These are phyloP conservation scores for Penicillium sp. DNA, from an alignment of 2,329 filamentous ascomycete genomes.

Conservation along the genomic window DNA sequence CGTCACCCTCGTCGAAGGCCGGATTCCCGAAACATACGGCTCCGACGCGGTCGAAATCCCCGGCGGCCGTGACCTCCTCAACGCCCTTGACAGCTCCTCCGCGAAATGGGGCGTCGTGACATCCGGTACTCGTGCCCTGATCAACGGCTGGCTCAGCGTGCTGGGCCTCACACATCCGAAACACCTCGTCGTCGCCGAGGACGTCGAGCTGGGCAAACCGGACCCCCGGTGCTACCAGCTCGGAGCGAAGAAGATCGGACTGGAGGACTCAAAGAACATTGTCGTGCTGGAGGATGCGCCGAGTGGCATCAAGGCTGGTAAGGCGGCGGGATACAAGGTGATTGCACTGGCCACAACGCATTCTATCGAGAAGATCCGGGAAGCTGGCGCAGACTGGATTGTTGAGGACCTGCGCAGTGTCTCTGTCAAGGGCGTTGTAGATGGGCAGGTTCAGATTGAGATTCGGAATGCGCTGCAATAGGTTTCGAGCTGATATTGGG, in stretches of 20 bases:
- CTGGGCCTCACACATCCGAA: constrained; percentile 67
- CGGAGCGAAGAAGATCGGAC: constrained; percentile 64
- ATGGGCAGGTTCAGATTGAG: constrained; percentile 67
- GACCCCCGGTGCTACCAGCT: constrained; percentile 74
- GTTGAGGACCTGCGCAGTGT: constrained; percentile 78
- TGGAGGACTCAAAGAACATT: constrained; percentile 55
- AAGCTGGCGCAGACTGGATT: constrained; percentile 85
- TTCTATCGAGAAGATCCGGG: constrained; percentile 68
- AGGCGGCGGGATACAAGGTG: constrained; percentile 82
- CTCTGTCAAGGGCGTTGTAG: constrained; percentile 60
- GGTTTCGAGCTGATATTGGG: constrained; percentile 1
- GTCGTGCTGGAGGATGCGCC: constrained; percentile 89
- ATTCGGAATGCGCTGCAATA: constrained; percentile 62
- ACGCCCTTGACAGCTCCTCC: constrained; percentile 62
- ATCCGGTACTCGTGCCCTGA: constrained; percentile 68
- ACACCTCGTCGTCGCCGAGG: constrained; percentile 74
- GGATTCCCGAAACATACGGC: constrained; percentile 76
- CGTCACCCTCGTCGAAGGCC: constrained; percentile 74
- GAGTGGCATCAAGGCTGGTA: constrained; percentile 79
- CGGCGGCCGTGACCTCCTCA: constrained; percentile 73
- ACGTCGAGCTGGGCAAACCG: constrained; percentile 74
- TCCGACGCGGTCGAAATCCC: constrained; percentile 82
- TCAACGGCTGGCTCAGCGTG: constrained; percentile 72
- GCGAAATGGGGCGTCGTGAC: constrained; percentile 84
- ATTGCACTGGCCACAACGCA: constrained; percentile 86